Evolutionary conservation across 805 yeast species (phyloP).

Genomic region (Deakozyma indianensis): DNA sequence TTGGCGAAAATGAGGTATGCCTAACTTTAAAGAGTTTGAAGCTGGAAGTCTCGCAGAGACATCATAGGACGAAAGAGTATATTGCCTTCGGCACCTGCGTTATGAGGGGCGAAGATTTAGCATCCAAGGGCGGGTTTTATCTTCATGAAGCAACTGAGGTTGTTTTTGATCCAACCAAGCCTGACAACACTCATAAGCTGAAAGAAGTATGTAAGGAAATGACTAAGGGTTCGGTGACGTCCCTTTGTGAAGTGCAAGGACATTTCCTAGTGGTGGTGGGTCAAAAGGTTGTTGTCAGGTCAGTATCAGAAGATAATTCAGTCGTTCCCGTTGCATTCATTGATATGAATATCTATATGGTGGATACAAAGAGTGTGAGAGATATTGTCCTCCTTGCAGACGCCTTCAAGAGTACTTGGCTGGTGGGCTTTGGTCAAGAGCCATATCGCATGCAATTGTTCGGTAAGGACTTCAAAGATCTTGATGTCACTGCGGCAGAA

Average conservation of each 20-base stretch:
- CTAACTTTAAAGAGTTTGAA: slow-evolving; percentile 40
- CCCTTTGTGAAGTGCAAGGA: slow-evolving; percentile 69
- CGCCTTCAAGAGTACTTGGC: slow-evolving; percentile 56
- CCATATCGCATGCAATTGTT: slow-evolving; percentile 75
- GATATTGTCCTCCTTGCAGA: slow-evolving; percentile 76
- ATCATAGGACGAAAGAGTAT: slow-evolving; percentile 39
- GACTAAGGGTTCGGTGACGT: slow-evolving; percentile 71
- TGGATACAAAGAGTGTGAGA: slow-evolving; percentile 71
- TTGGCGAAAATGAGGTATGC: slow-evolving; percentile 55
- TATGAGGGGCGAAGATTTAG: slow-evolving; percentile 64
- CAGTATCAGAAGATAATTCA: slow-evolving; percentile 68
- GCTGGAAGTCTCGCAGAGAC: slow-evolving; percentile 26
- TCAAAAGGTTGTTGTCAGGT: slow-evolving; percentile 65
- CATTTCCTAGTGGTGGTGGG: slow-evolving; percentile 77
- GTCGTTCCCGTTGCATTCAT: slow-evolving; percentile 89
- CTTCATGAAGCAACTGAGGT: slow-evolving; percentile 65
- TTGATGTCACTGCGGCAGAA: slow-evolving; percentile 61
- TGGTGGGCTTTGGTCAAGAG: slow-evolving; percentile 86
- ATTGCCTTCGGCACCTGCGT: slow-evolving; percentile 69
- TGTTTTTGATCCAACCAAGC: slow-evolving; percentile 78
- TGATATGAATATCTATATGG: slow-evolving; percentile 68
- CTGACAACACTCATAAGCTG: slow-evolving; percentile 68
- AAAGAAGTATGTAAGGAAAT: slow-evolving; percentile 60
- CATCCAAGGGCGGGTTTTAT: slow-evolving; percentile 65
- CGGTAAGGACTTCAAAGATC: slow-evolving; percentile 54